phyloP scores from a whole-genome alignment of 2,329 filamentous ascomycete species.

The Zymoseptoria passerinii region DNA sequence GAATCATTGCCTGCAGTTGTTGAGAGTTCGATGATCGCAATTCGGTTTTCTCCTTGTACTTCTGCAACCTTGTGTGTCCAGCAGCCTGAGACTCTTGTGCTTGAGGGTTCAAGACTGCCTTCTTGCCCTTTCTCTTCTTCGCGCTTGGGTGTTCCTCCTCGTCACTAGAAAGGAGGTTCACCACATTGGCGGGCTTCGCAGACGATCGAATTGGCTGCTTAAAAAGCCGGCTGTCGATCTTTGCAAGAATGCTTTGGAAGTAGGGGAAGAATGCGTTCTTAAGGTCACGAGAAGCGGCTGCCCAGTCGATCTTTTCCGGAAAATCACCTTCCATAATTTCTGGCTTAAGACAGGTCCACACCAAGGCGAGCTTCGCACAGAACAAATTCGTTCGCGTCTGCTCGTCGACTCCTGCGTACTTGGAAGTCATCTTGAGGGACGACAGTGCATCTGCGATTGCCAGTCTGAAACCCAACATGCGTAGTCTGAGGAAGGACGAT shows the following conservation, averaged over 20 bases:
- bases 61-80: constrained; percentile 12
- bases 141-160: constrained; percentile 10
- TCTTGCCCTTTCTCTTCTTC: constrained; percentile 15
- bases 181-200: constrained; percentile 1
- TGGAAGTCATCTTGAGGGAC: neutral
- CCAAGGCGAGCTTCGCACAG: constrained; percentile 12
- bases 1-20: constrained; percentile 17
- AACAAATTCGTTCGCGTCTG: neutral
- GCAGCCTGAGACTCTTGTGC: constrained; percentile 14
- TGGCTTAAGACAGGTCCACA: constrained; percentile 2
- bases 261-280: constrained; percentile 2
- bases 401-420: neutral
- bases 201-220: constrained; percentile 1
- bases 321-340: constrained; percentile 2
- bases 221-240: constrained; percentile 13
- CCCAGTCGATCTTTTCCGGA: neutral
- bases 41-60: constrained; percentile 12
- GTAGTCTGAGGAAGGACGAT: constrained; percentile 1
- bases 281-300: neutral
- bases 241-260: constrained; percentile 8
- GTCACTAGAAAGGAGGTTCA: constrained; percentile 10
- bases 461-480: neutral
- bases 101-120: constrained; percentile 7
- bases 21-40: constrained; percentile 16
- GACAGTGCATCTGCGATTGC: neutral